Conservation (phyloP, 2,329 filamentous ascomycete genomes). For the Exophiala dermatitidis region DNA sequence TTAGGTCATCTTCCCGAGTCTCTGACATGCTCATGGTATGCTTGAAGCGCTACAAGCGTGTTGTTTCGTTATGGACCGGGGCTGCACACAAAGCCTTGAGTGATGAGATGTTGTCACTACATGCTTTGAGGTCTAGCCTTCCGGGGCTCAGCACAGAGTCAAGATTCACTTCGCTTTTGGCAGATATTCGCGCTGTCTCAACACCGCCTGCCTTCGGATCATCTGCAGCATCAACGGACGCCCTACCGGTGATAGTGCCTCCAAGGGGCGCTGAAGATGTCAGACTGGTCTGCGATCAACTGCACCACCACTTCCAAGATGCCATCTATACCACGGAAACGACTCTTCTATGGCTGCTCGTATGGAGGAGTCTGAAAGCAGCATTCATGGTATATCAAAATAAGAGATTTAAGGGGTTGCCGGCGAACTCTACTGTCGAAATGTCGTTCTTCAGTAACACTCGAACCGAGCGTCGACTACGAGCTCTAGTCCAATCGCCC, state of each 20-base stretch:
- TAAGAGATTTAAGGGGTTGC: not conserved
- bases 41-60: not conserved
- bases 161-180: conserved; percentile 4
- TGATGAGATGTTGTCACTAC: conserved; percentile 2
- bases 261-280: not conserved
- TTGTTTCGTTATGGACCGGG: conserved; percentile 1
- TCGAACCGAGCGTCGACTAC: conserved; percentile 2
- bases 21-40: not conserved
- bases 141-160: conserved; percentile 2
- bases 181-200: conserved; percentile 4
- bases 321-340: conserved; percentile 14
- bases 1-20: not conserved
- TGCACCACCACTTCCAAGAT: conserved; percentile 10
- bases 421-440: not conserved
- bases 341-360: conserved; percentile 16
- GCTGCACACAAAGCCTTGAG: conserved; percentile 1
- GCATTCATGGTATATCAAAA: conserved; percentile 9
- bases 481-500: conserved; percentile 3
- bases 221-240: not conserved
- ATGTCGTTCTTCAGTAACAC: conserved; percentile 15
- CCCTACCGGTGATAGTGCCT: not conserved
- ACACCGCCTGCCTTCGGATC: not conserved
- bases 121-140: not conserved
- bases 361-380: conserved; percentile 16
- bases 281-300: not conserved